Evolutionary conservation across 148 eudicot genomes (phyloP).

Genomic region (Silene latifolia): DNA sequence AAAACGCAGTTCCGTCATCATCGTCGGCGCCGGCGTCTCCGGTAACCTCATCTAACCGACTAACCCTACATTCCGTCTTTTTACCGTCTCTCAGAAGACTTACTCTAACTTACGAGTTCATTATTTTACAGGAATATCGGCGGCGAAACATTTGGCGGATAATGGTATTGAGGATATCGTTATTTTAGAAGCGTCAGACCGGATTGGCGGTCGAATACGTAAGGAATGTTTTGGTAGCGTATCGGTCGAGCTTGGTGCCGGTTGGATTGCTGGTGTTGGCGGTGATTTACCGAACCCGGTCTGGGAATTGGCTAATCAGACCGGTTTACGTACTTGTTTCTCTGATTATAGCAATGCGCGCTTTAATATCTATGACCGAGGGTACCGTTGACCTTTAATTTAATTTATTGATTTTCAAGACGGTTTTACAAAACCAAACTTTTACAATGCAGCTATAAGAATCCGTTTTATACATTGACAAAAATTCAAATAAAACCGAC

Average conservation of each 20-base stretch:
- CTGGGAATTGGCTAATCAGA: conserved; percentile 63
- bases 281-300: conserved; percentile 66
- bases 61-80: too few relatives aligned
- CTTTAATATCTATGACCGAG: conserved; percentile 72
- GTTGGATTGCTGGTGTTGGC: conserved; percentile 94
- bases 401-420: neutral
- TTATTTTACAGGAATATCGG: conserved; percentile 51
- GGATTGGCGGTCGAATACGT: conserved; percentile 67
- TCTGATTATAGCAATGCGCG: conserved; percentile 89
- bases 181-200: conserved; percentile 70
- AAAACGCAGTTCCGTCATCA: conserved; percentile 54
- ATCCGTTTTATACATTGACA: too few relatives aligned
- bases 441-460: too few relatives aligned
- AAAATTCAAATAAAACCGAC: too few relatives aligned
- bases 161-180: conserved; percentile 76
- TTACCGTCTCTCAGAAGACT: too few relatives aligned
- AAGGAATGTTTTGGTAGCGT: conserved; percentile 63
- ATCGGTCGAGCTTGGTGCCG: conserved; percentile 87
- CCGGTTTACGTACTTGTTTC: conserved; percentile 61
- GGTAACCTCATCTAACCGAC: conserved; percentile 26
- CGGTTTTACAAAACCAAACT: too few relatives aligned
- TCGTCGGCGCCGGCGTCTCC: conserved; percentile 90
- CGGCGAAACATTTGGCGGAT: conserved; percentile 64
- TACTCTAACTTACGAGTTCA: neutral
- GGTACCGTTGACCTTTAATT: conserved; percentile 31